Evolutionary conservation across 208 protist genomes (phyloP).

Genomic region (Trypanosoma theileri): DNA sequence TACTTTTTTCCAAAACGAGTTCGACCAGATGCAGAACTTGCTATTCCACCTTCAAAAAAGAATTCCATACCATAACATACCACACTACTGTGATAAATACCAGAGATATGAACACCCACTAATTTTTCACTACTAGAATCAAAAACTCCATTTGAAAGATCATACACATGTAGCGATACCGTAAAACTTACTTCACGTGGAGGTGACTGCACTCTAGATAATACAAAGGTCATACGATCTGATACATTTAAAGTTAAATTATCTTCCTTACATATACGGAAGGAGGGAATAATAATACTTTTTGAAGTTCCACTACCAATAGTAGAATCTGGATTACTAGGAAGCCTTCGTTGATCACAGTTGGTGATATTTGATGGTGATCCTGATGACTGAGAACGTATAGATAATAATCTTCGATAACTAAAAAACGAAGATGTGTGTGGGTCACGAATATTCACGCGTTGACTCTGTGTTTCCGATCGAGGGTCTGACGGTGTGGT

Average conservation of each 20-base stretch:
- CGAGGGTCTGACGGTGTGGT: too few species aligned
- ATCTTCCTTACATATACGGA: neutral
- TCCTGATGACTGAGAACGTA: too few species aligned
- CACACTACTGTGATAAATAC: conserved; percentile 91
- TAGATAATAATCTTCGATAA: neutral
- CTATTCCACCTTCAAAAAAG: conserved; percentile 93
- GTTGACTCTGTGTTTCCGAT: too few species aligned
- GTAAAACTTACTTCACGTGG: conserved; percentile 6
- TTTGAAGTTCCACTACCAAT: neutral
- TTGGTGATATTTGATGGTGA: too few species aligned
- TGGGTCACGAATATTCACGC: too few species aligned
- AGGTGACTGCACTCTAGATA: conserved; percentile 9
- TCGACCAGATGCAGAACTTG: conserved; percentile 35
- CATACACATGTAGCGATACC: conserved; percentile 88
- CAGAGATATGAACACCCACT: conserved; percentile 70
- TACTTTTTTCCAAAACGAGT: conserved; percentile 87
- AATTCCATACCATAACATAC: conserved; percentile 93
- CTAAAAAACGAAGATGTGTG: neutral
- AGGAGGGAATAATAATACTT: neutral
- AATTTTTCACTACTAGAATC: conserved; percentile 51
- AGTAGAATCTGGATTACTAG: neutral
- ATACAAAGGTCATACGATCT: conserved; percentile 14
- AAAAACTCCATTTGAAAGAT: conserved; percentile 83
- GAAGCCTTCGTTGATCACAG: too few species aligned
- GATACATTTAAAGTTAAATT: neutral